Evolutionary conservation across 2,329 filamentous ascomycete species (phyloP), one percentile per base, ranked within the genome.

Genomic region (Aspergillus udagawae): DNA sequence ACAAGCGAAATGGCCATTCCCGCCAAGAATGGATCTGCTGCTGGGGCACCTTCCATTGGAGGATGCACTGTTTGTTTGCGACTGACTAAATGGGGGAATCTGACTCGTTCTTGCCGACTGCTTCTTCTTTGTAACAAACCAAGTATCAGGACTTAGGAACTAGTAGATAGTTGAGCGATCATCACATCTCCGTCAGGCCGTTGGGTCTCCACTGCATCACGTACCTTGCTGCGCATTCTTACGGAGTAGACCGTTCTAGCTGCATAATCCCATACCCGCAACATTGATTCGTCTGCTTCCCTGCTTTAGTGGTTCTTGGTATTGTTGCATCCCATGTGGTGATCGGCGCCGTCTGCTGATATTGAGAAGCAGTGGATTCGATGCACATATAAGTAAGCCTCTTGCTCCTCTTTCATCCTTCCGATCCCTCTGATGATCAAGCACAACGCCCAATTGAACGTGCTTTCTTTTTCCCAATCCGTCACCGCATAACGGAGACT

Each of bases 21-120:
- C 20, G 57, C 57, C 57, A 59, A 59, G 57, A 53, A 51, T 56
- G 53, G 57, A 59, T 59, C 57, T 53, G 41, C 57, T 54, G 52
- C 47, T 41, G 27, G 32, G 17, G 32, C 23, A 38, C 50, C 14
- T 52, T 52, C 32, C 38, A 35, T 41, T 41, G n/a, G 32, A 52
- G 21, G 10, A 47, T 21, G 12, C n/a, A 32, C 52, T 38, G n/a
- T 29, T 32, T 38, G 52, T 38, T 49, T 4, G 20, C 10, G 14
- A 47, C 21, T 47, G 44, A 47, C 52, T 47, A 49, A 25, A 17
- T 27, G 21, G 23, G 45, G 48, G 10, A 49, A 28, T 42, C 21
- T 29, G 25, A 21, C 27, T 52, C 21, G 14, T 38, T 21, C 41
- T 52, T 2, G 21, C 12, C 12, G 44, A 25, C 23, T 47, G 44